Percentiles rank a stretch among this genome's conserved stretches.
Conservation (phyloP, 2,329 filamentous ascomycete species). For the Claviceps pusilla region DNA sequence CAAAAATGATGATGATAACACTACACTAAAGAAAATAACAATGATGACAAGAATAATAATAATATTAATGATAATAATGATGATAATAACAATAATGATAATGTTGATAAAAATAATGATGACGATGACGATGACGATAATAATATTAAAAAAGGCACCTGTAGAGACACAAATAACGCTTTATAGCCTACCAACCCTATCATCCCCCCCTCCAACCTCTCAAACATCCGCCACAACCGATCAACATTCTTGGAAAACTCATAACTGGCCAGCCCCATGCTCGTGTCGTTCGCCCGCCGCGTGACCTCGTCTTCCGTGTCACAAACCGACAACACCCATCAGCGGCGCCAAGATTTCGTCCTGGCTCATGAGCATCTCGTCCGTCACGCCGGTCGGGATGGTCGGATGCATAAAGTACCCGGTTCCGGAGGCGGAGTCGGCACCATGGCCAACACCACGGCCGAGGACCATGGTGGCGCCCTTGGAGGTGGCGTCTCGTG, state of each 20-base stretch:
- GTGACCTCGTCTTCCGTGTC: conserved; percentile 56
- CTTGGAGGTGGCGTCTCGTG: conserved; percentile 42
- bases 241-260: conserved; percentile 43
- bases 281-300: conserved; percentile 46
- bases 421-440: conserved; percentile 18
- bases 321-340: conserved; percentile 49
- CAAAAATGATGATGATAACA: no score
- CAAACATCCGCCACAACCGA: conserved; percentile 27
- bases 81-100: no score
- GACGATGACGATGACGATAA: conserved; percentile 8
- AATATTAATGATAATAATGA: no score
- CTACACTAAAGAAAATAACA: no score
- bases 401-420: conserved; percentile 56
- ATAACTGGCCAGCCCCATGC: conserved; percentile 58
- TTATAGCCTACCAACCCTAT: conserved; percentile 15
- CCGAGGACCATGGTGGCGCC: conserved; percentile 43
- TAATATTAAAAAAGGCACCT: no score
- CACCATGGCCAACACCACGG: conserved; percentile 29
- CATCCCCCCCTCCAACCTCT: conserved; percentile 32
- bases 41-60: no score
- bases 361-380: conserved; percentile 48
- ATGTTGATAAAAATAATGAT: not conserved
- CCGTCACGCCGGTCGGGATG: conserved; percentile 50
- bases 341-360: conserved; percentile 64
- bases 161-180: no score